Conservation (phyloP, 257 asterid genomes). For the Cinchona pubescens region DNA sequence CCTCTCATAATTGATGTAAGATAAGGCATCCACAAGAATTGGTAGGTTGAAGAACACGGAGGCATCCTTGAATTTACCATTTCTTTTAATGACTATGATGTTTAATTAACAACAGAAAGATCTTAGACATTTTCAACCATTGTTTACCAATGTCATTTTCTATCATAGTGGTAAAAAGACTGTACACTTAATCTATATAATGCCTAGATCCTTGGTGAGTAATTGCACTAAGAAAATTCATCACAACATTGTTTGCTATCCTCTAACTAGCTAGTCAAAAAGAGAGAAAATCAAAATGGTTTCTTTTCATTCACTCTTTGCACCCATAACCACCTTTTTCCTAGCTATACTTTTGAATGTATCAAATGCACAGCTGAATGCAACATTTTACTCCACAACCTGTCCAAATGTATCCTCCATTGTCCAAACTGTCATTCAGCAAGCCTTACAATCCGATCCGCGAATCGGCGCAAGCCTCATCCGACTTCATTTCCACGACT, state of each 20-base stretch:
- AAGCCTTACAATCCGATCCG: constrained; percentile 52
- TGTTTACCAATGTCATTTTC: background rate
- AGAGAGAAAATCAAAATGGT: constrained; percentile 21
- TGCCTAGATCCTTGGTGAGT: constrained; percentile 1
- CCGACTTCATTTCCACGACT: too few relatives aligned
- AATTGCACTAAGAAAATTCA: background rate
- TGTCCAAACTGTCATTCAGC: constrained; percentile 38
- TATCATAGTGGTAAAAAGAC: background rate
- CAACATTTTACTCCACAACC: constrained; percentile 48
- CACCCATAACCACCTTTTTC: background rate
- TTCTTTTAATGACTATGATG: background rate
- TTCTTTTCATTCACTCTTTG: constrained; percentile 21
- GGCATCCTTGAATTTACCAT: background rate
- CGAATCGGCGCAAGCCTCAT: constrained; percentile 60
- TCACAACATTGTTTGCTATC: background rate
- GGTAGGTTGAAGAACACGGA: background rate
- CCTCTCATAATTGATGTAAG: too few relatives aligned
- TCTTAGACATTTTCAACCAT: background rate
- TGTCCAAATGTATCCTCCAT: constrained; percentile 62
- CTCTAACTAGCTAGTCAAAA: background rate
- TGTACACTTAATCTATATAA: background rate
- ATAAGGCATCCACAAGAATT: too few relatives aligned
- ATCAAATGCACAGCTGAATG: constrained; percentile 43
- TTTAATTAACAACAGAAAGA: background rate
- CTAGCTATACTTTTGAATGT: constrained; percentile 22